Conservation (phyloP, 2,329 filamentous ascomycete genomes). For the Penicillium concentricum region DNA sequence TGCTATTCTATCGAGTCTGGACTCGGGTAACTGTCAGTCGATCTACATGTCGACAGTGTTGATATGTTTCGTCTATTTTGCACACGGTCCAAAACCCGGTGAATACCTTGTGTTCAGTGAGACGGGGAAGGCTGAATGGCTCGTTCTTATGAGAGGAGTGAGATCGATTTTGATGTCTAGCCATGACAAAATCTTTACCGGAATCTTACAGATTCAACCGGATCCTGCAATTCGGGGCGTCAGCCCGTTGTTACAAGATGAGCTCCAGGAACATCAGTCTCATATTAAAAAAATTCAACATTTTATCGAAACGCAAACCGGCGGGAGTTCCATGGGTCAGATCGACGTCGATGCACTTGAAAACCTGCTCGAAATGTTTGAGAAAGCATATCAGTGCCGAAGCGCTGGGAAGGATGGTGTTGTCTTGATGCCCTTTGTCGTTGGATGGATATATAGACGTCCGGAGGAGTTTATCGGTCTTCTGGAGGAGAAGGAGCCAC, state of each 20-base stretch:
- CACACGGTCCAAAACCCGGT: constrained; percentile 26
- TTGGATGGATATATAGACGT: constrained; percentile 35
- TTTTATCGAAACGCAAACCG: constrained; percentile 12
- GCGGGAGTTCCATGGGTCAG: background rate
- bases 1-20: constrained; percentile 24
- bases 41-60: constrained; percentile 34
- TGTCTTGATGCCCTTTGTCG: constrained; percentile 23
- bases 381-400: constrained; percentile 18
- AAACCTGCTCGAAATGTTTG: constrained; percentile 14
- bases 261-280: constrained; percentile 16
- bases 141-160: constrained; percentile 33
- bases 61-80: constrained; percentile 38
- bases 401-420: constrained; percentile 12
- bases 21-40: constrained; percentile 30
- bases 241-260: constrained; percentile 12
- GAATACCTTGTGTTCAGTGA: constrained; percentile 37
- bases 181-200: constrained; percentile 25
- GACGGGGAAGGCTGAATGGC: constrained; percentile 31
- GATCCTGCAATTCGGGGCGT: constrained; percentile 1
- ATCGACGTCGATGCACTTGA: constrained; percentile 15
- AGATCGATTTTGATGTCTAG: constrained; percentile 22
- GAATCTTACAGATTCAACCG: constrained; percentile 17
- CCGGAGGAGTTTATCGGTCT: constrained; percentile 20
- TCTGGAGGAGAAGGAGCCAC: constrained; percentile 29
- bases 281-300: constrained; percentile 12